Conservation (phyloP, 2,329 filamentous ascomycete genomes). For the Stemphylium vesicarium region DNA sequence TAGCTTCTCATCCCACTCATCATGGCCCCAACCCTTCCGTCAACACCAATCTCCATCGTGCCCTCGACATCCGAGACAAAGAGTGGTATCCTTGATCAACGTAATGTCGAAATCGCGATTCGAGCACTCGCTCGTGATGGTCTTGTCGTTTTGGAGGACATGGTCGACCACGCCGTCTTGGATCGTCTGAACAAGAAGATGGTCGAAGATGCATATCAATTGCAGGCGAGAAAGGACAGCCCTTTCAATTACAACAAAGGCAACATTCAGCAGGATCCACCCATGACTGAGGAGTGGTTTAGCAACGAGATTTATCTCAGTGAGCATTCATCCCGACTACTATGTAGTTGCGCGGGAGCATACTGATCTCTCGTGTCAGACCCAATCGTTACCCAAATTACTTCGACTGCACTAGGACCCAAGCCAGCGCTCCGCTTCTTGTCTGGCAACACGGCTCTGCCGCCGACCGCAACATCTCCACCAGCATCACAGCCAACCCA, state of each 20-base stretch:
- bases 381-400: conserved; percentile 62
- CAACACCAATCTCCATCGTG: conserved; percentile 42
- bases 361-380: conserved; percentile 46
- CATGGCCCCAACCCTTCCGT: conserved; percentile 28
- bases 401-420: conserved; percentile 53
- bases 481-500: conserved; percentile 44
- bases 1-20: conserved; percentile 3
- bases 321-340: conserved; percentile 35
- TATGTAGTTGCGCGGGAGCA: background rate
- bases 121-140: conserved; percentile 41
- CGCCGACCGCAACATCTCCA: conserved; percentile 51
- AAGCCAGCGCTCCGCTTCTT: conserved; percentile 40
- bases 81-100: conserved; percentile 48
- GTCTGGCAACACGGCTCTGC: conserved; percentile 50
- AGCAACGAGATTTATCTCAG: conserved; percentile 59
- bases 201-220: conserved; percentile 61
- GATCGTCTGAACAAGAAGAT: conserved; percentile 65
- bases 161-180: conserved; percentile 55
- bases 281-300: conserved; percentile 54
- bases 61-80: conserved; percentile 54
- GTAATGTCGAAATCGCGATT: conserved; percentile 60
- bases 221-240: conserved; percentile 60
- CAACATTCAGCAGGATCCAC: conserved; percentile 68
- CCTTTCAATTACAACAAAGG: conserved; percentile 68
- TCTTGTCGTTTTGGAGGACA: conserved; percentile 42